Base-by-base conservation (phyloP, 2,329 filamentous ascomycete genomes). In the Hirsutella minnesotensis region DNA sequence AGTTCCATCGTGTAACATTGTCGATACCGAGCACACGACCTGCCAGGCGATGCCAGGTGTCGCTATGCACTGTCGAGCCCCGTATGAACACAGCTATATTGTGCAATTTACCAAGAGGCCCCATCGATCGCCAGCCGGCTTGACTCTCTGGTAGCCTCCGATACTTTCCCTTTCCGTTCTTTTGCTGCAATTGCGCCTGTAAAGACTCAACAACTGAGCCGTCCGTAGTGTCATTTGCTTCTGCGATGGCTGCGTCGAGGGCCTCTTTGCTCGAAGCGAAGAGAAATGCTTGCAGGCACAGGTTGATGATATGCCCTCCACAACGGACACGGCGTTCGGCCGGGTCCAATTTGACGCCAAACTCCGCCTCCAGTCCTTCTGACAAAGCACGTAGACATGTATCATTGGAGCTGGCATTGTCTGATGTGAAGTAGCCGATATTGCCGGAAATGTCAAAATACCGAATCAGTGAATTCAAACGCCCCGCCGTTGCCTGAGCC, bases 71-170 rank as follows among this genome's bases (percentile, higher is more conserved):
- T 33, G 35, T 43, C 10, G 41, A 43, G 34, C 27, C 39, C 35
- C 36, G 41, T 24, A 43, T 43, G 31, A 43, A 43, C 30, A 43
- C 20, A 30, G 41, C 41, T n/a, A 42, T 42, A 30, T 42, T 42
- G 16, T 38, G 33, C 13, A 42, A 30, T 38, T 42, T 42, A 31
- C 41, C 20, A 38, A 42, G 41, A 19, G 35, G 41, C 13, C 41
- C 41, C 9, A 42, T 38, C 3, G 19, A 38, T 31, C 41, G 35
- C 41, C 33, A 42, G 10, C 41, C 41, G 35, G 41, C 41, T 38
- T 27, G 16, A 31, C 34, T 30, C 12, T 38, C 39, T 16, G 29
- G 35, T 24, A 31, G 10, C 37, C n/a, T 43, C 19, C 22, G 42
- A 34, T 38, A 21, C 34, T 29, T 38, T 12, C 41, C 35, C 39